A percentile compares a stretch with the other conserved stretches of the same genome.
These are phyloP conservation scores for Biscogniauxia marginata DNA, from an alignment of 2,329 filamentous ascomycete species.

Conservation along the genomic window DNA sequence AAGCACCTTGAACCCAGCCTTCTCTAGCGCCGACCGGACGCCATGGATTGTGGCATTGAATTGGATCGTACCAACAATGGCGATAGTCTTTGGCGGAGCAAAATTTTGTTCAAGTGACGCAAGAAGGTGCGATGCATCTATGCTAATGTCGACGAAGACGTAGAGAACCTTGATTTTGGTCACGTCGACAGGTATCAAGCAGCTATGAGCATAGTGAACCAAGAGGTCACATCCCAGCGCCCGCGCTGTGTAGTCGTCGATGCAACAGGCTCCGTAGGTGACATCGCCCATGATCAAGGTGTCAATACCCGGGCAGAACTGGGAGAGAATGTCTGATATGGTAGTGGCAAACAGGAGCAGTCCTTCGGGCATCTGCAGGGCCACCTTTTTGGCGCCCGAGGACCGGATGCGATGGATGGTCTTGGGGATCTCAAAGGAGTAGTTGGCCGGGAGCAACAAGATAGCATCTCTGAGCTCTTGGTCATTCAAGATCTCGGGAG, in stretches of 20 bases:
- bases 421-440: slow-evolving; percentile 98
- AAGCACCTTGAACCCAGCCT: slow-evolving; percentile 78
- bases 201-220: slow-evolving; percentile 96
- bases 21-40: slow-evolving; percentile 72
- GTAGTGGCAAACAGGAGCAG: slow-evolving; percentile 94
- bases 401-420: slow-evolving; percentile 92
- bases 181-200: slow-evolving; percentile 91
- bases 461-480: slow-evolving; percentile 85
- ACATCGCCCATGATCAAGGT: slow-evolving; percentile 99
- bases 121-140: slow-evolving; percentile 84
- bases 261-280: slow-evolving; percentile 97
- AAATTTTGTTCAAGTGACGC: slow-evolving; percentile 90
- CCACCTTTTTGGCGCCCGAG: slow-evolving; percentile 75
- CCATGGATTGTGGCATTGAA: slow-evolving; percentile 97
- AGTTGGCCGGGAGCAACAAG: slow-evolving; percentile 85
- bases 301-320: slow-evolving; percentile 88
- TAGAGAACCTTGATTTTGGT: slow-evolving; percentile 97
- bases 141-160: slow-evolving; percentile 97
- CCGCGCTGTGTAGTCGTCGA: slow-evolving; percentile 95
- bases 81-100: slow-evolving; percentile 77
- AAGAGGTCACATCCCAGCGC: slow-evolving; percentile 92
- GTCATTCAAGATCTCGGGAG: slow-evolving; percentile 81
- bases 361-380: slow-evolving; percentile 96
- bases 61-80: slow-evolving; percentile 94
- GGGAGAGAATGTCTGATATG: slow-evolving; percentile 91